Evolutionary conservation across 2,329 filamentous ascomycete genomes (phyloP).

Genomic region (Conoideocrella luteorostrata): DNA sequence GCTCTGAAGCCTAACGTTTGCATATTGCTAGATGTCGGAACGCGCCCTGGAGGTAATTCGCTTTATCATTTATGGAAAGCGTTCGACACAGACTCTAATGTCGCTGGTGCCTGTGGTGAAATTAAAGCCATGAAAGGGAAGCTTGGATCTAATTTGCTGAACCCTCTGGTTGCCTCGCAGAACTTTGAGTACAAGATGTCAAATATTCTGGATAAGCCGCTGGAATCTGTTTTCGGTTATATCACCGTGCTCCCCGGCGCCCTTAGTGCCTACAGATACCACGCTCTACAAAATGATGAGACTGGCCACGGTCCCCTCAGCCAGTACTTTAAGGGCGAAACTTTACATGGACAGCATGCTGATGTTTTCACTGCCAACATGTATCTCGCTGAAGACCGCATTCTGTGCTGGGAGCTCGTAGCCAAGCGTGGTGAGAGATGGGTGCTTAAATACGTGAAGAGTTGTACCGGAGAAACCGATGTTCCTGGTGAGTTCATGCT

Average conservation of each 20-base stretch:
- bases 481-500: slow-evolving; percentile 69
- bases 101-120: slow-evolving; percentile 92
- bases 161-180: slow-evolving; percentile 91
- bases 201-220: slow-evolving; percentile 94
- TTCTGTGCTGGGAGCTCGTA: slow-evolving; percentile 89
- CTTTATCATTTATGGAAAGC: slow-evolving; percentile 99
- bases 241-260: slow-evolving; percentile 96
- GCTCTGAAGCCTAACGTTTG: slow-evolving; percentile 94
- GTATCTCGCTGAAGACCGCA: slow-evolving; percentile 86
- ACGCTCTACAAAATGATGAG: slow-evolving; percentile 92
- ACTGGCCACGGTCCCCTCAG: slow-evolving; percentile 91
- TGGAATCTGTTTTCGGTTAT: slow-evolving; percentile 96
- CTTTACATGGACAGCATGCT: slow-evolving; percentile 88
- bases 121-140: slow-evolving; percentile 96
- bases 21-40: slow-evolving; percentile 93
- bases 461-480: slow-evolving; percentile 94
- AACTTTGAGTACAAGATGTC: slow-evolving; percentile 99
- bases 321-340: slow-evolving; percentile 99
- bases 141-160: slow-evolving; percentile 74
- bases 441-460: slow-evolving; percentile 97
- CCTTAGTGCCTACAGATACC: slow-evolving; percentile 89
- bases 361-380: slow-evolving; percentile 98
- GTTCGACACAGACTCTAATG: slow-evolving; percentile 95
- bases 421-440: slow-evolving; percentile 91
- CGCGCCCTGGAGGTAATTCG: slow-evolving; percentile 78